A percentile compares a stretch with the other conserved stretches of the same genome.
phyloP scores from a whole-genome alignment of 2,329 filamentous ascomycete genomes.

The Pezicula carpinea region DNA sequence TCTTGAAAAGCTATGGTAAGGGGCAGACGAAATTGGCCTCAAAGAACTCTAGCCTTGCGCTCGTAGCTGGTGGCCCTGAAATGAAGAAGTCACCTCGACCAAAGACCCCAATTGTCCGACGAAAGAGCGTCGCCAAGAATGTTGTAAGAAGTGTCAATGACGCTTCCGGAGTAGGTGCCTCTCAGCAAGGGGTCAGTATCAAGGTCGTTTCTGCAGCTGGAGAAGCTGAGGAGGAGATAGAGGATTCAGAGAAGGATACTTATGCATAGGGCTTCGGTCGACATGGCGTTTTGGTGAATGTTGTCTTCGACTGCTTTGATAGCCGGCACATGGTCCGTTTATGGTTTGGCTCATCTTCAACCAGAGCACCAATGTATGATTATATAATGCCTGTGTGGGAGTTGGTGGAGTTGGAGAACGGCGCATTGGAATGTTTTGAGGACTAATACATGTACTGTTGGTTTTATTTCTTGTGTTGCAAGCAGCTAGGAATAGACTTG shows the following conservation, averaged over 20 bases:
- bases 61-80: conserved; percentile 11
- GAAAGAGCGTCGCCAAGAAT: conserved; percentile 8
- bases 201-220: conserved; percentile 7
- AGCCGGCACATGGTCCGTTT: too few species aligned
- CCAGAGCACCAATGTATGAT: conserved; percentile 21
- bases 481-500: too few species aligned
- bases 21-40: conserved; percentile 17
- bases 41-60: conserved; percentile 19
- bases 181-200: background rate
- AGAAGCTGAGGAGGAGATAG: conserved; percentile 3
- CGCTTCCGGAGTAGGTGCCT: background rate
- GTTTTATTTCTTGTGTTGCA: too few species aligned
- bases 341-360: conserved; percentile 19
- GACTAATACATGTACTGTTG: background rate
- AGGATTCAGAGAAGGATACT: too few species aligned
- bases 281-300: conserved; percentile 3
- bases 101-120: conserved; percentile 1
- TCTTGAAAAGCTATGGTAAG: conserved; percentile 22
- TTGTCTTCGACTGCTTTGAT: conserved; percentile 5
- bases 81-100: conserved; percentile 6
- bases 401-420: background rate
- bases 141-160: conserved; percentile 12
- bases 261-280: background rate
- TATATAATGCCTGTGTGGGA: conserved; percentile 14
- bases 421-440: background rate